A percentile compares a stretch with the other conserved stretches of the same genome.
Evolutionary conservation across 768 basidiomycete species (phyloP).

Genomic region (Panellus pusillus): DNA sequence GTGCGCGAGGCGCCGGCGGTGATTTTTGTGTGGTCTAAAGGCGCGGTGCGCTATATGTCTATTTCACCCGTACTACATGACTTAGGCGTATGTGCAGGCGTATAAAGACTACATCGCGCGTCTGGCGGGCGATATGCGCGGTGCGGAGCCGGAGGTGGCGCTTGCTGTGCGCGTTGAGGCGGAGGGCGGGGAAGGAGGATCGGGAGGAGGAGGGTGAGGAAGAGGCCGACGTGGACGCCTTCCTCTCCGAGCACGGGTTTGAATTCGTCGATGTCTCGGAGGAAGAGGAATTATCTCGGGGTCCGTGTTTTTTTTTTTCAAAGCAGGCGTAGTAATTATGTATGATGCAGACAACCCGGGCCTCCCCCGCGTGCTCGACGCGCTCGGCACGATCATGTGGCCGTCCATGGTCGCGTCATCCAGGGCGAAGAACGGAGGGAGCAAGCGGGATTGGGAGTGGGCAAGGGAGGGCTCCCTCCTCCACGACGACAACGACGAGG

Average conservation of each 20-base stretch:
- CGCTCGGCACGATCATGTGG: slow-evolving; percentile 88
- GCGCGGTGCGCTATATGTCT: slow-evolving; percentile 51
- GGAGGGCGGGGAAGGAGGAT: slow-evolving; percentile 20
- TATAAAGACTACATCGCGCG: slow-evolving; percentile 57
- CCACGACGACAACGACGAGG: slow-evolving; percentile 38
- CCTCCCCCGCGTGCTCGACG: slow-evolving; percentile 71
- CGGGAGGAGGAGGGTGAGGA: slow-evolving; percentile 39
- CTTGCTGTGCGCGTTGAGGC: slow-evolving; percentile 59
- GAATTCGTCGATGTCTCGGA: slow-evolving; percentile 69
- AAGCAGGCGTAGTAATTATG: neutral
- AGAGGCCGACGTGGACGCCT: slow-evolving; percentile 61
- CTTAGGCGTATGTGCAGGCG: slow-evolving; percentile 37
- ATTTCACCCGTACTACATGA: neutral
- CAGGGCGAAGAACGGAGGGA: too few relatives aligned
- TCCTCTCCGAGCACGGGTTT: slow-evolving; percentile 68
- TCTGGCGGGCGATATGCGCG: slow-evolving; percentile 47
- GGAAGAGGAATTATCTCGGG: slow-evolving; percentile 19
- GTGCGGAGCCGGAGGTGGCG: slow-evolving; percentile 66
- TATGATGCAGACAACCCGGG: slow-evolving; percentile 43
- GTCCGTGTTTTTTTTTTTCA: slow-evolving; percentile 14
- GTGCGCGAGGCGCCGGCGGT: slow-evolving; percentile 62
- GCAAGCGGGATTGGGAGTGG: slow-evolving; percentile 39
- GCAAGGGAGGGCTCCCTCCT: too few relatives aligned
- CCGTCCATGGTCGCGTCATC: slow-evolving; percentile 60
- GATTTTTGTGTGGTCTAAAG: slow-evolving; percentile 67